Percentiles rank a stretch among this genome's conserved stretches.
These are phyloP conservation scores for Eimeria praecox DNA, from an alignment of 169 alveolate genomes.

Conservation along the genomic window DNA sequence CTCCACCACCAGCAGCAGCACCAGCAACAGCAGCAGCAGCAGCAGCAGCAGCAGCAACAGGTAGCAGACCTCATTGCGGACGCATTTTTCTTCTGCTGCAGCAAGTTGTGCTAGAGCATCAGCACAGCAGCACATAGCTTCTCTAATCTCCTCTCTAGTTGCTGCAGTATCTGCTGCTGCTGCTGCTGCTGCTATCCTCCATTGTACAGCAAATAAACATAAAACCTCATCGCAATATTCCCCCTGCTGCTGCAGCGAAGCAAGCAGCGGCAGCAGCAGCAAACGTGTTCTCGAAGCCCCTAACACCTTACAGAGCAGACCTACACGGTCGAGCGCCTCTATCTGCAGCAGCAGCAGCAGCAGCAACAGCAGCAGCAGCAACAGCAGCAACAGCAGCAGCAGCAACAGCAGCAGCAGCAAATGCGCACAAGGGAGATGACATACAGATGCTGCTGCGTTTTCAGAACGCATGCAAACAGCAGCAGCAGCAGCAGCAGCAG, in stretches of 20 bases:
- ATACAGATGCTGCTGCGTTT: no score
- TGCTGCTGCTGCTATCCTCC: constrained; percentile 68
- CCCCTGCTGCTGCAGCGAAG: constrained; percentile 31
- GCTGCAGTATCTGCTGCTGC: constrained; percentile 40
- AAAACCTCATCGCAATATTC: constrained; percentile 43
- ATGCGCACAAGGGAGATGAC: neutral
- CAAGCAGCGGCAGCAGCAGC: constrained; percentile 69
- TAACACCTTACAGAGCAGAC: constrained; percentile 45
- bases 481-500: neutral
- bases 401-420: neutral
- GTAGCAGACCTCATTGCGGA: constrained; percentile 71
- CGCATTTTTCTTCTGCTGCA: constrained; percentile 72
- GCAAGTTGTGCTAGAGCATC: constrained; percentile 45
- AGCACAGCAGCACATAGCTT: constrained; percentile 6
- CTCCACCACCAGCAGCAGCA: neutral
- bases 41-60: constrained; percentile 6
- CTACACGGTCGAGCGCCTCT: constrained; percentile 59
- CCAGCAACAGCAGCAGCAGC: constrained; percentile 3
- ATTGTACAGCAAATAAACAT: constrained; percentile 61
- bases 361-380: constrained; percentile 60
- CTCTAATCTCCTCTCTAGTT: neutral
- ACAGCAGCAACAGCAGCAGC: constrained; percentile 20
- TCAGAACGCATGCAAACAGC: neutral
- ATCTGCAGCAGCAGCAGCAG: constrained; percentile 23
- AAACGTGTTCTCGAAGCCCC: constrained; percentile 36